phyloP scores from a whole-genome alignment of 1,284 basidiomycete species.

The Cryptococcus sp. region DNA sequence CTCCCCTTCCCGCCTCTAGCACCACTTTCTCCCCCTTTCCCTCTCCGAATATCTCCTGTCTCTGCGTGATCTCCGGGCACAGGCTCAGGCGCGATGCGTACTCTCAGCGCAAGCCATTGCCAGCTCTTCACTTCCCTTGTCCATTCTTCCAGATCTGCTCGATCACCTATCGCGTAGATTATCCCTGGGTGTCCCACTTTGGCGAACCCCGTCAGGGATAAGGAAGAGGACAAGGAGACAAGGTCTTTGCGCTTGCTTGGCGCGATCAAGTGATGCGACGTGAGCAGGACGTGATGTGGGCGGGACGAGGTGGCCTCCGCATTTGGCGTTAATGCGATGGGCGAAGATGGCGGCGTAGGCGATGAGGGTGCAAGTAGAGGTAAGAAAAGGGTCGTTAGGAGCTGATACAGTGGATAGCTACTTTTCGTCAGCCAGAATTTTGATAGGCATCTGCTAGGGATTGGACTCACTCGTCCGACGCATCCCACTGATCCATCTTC shows the following conservation, averaged over 20 bases:
- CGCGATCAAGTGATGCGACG: slow-evolving; percentile 72
- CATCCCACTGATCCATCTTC: slow-evolving; percentile 55
- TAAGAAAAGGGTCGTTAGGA: slow-evolving; percentile 63
- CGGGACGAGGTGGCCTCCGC: slow-evolving; percentile 6
- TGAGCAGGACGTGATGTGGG: slow-evolving; percentile 65
- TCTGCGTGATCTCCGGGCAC: slow-evolving; percentile 15
- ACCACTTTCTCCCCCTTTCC: slow-evolving; percentile 28
- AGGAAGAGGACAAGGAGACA: slow-evolving; percentile 62
- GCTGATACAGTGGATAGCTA: slow-evolving; percentile 66
- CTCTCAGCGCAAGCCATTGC: slow-evolving; percentile 72
- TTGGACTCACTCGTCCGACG: slow-evolving; percentile 59
- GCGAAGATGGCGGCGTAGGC: neutral
- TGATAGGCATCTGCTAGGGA: slow-evolving; percentile 28
- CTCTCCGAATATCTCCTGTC: slow-evolving; percentile 32
- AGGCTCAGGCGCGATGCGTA: slow-evolving; percentile 57
- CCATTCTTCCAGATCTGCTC: slow-evolving; percentile 64
- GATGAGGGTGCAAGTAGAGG: slow-evolving; percentile 56
- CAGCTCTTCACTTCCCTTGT: slow-evolving; percentile 68
- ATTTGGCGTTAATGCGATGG: neutral
- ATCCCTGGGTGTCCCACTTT: slow-evolving; percentile 73
- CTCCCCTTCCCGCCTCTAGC: slow-evolving; percentile 41
- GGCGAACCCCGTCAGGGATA: slow-evolving; percentile 65
- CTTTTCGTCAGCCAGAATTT: neutral
- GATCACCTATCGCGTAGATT: slow-evolving; percentile 66
- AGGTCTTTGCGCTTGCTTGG: slow-evolving; percentile 67